phyloP scores from a whole-genome alignment of 179 eudicot species.

The Actinidia polygama region DNA sequence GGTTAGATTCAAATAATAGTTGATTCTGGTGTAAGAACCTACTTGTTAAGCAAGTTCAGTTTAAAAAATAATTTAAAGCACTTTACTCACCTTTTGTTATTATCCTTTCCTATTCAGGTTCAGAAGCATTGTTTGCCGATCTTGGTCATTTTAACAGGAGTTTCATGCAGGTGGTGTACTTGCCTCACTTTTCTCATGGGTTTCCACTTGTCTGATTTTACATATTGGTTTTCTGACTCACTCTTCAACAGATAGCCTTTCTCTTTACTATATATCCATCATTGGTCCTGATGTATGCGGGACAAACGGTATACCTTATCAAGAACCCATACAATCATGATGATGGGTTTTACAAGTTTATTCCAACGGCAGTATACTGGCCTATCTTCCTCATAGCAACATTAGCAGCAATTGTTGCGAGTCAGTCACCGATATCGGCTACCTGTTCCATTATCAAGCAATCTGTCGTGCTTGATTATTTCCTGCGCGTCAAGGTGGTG shows the following conservation, averaged over 20 bases:
- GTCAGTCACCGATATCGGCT: constrained; percentile 80
- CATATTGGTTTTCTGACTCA: neutral
- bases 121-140: constrained; percentile 87
- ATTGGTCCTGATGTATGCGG: constrained; percentile 72
- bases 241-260: constrained; percentile 54
- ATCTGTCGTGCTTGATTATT: constrained; percentile 63
- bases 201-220: neutral
- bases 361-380: constrained; percentile 69
- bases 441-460: constrained; percentile 76
- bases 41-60: neutral
- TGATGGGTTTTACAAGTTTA: constrained; percentile 64
- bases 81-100: neutral
- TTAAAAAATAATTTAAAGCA: neutral
- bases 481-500: constrained; percentile 71
- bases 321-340: constrained; percentile 50
- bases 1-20: neutral
- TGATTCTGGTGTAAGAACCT: neutral
- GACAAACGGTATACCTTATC: constrained; percentile 73
- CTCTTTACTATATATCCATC: constrained; percentile 63
- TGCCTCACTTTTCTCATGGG: neutral
- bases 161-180: constrained; percentile 62
- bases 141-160: constrained; percentile 70
- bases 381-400: constrained; percentile 74
- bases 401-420: constrained; percentile 71
- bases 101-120: constrained; percentile 44